A percentile compares a stretch with the other conserved stretches of the same genome.
phyloP scores from a whole-genome alignment of 345 rosid genomes.

The Salix purpurea region DNA sequence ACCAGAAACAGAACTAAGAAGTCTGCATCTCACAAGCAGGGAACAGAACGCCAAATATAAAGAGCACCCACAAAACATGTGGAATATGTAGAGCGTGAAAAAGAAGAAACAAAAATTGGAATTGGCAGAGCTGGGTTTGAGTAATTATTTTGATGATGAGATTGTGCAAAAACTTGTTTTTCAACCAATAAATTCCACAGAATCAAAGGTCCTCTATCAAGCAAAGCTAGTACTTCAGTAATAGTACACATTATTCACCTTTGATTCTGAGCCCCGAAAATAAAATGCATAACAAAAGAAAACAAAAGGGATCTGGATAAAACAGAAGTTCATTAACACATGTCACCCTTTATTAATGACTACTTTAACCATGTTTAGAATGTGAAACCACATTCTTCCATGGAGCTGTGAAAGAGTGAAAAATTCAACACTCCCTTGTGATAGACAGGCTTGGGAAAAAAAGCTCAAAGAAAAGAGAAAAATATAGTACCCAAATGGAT shows the following conservation, averaged over 20 bases:
- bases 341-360: not conserved
- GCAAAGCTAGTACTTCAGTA: not conserved
- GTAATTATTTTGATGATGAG: not conserved
- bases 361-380: not conserved
- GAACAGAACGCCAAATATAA: not conserved
- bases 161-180: not conserved
- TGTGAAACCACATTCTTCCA: not conserved
- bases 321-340: not conserved
- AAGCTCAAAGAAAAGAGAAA: conserved; percentile 3
- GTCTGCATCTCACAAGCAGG: not conserved
- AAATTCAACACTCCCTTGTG: not conserved
- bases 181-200: not conserved
- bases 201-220: not conserved
- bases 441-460: not conserved
- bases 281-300: not conserved
- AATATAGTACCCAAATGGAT: conserved; percentile 61
- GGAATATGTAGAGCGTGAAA: not conserved
- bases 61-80: too few relatives aligned
- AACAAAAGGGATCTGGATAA: not conserved
- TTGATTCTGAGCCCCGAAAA: not conserved
- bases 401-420: not conserved
- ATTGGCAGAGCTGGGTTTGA: not conserved
- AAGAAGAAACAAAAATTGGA: not conserved
- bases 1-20: not conserved
- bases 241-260: not conserved